These are phyloP conservation scores for Dactylis glomerata DNA, from an alignment of 176 grass and related monocot genomes.

Conservation along the genomic window DNA sequence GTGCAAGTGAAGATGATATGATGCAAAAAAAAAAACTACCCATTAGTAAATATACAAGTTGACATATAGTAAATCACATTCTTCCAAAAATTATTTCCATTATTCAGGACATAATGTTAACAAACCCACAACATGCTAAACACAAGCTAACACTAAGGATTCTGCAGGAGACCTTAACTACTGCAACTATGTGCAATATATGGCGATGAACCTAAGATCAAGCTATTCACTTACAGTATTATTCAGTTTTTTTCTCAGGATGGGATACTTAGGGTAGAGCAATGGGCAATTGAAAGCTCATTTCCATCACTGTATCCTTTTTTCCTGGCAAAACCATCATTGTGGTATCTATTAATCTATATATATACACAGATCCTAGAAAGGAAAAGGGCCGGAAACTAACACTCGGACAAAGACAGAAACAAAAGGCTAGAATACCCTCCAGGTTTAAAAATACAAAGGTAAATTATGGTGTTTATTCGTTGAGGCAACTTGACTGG, in stretches of 20 bases:
- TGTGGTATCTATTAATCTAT: background rate
- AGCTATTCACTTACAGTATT: background rate
- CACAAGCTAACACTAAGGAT: background rate
- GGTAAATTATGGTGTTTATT: background rate
- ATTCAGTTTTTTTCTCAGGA: background rate
- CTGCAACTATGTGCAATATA: background rate
- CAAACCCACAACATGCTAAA: background rate
- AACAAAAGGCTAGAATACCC: background rate
- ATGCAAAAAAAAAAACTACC: slow-evolving; percentile 7
- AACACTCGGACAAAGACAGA: background rate
- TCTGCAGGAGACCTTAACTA: background rate
- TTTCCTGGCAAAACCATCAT: too few species aligned
- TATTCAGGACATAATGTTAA: background rate
- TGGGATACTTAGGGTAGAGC: background rate
- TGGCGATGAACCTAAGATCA: background rate
- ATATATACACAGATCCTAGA: background rate
- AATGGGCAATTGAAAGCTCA: background rate
- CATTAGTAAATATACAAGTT: background rate
- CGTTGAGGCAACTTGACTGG: background rate
- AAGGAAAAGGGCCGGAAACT: background rate
- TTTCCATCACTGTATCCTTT: background rate
- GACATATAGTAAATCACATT: background rate
- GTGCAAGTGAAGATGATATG: background rate
- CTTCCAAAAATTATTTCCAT: background rate
- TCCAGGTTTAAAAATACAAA: background rate